Percentiles rank a stretch among this genome's conserved stretches.
Conservation (phyloP, 176 grass and related monocot genomes). For the Oryza meridionalis region DNA sequence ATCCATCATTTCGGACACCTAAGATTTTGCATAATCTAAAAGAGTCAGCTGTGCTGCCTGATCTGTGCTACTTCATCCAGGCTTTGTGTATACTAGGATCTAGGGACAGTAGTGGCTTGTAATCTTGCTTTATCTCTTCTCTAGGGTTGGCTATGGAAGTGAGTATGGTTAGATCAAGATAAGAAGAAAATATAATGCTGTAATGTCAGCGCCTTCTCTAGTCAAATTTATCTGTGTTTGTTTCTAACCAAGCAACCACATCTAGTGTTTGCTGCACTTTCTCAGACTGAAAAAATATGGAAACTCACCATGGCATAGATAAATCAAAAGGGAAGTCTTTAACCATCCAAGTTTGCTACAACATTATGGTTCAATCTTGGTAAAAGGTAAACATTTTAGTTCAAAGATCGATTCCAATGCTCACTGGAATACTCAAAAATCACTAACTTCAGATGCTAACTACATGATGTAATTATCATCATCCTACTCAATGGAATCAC, state of each 20-base stretch:
- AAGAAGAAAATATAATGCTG: slow-evolving; percentile 31
- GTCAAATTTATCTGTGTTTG: slow-evolving; percentile 6
- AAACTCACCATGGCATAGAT: not conserved
- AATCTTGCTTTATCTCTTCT: slow-evolving; percentile 32
- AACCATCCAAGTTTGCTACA: not conserved
- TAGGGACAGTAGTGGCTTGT: slow-evolving; percentile 36
- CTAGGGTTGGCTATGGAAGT: slow-evolving; percentile 27
- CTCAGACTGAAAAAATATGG: not conserved
- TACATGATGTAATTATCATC: slow-evolving; percentile 13
- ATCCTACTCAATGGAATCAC: not conserved
- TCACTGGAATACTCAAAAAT: not conserved
- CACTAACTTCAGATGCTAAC: not conserved
- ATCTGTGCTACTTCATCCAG: slow-evolving; percentile 3
- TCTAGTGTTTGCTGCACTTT: not conserved
- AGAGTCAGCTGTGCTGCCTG: slow-evolving; percentile 21
- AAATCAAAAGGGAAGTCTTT: not conserved
- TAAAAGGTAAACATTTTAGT: not conserved
- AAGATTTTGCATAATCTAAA: not conserved
- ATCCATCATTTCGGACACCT: not conserved
- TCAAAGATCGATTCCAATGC: not conserved
- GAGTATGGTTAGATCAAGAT: slow-evolving; percentile 23
- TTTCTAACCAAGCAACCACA: slow-evolving; percentile 1
- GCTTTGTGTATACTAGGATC: slow-evolving; percentile 41
- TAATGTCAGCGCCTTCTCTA: not conserved
- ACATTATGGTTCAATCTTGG: not conserved